Evolutionary conservation across 2,329 filamentous ascomycete species (phyloP).

Genomic region (Cercospora janseana): DNA sequence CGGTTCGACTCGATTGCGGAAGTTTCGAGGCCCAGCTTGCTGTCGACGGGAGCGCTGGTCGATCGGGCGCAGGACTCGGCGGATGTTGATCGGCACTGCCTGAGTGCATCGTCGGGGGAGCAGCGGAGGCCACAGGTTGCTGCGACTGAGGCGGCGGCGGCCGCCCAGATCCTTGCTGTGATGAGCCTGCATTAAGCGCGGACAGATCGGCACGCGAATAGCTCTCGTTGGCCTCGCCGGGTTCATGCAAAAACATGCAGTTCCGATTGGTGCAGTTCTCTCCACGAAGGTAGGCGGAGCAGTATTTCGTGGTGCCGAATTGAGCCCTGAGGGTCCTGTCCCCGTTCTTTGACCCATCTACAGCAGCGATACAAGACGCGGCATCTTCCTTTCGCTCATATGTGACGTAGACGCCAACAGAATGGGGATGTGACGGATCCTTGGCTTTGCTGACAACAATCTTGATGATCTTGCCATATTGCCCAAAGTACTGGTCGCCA

Average conservation of each 20-base stretch:
- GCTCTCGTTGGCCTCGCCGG: conserved; percentile 96
- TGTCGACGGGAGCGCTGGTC: conserved; percentile 85
- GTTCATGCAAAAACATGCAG: conserved; percentile 97
- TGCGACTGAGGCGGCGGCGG: conserved; percentile 50
- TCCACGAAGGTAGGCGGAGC: conserved; percentile 91
- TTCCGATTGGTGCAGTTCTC: conserved; percentile 93
- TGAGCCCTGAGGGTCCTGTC: conserved; percentile 75
- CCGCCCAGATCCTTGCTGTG: conserved; percentile 65
- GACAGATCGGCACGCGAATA: conserved; percentile 93
- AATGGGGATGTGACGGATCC: conserved; percentile 70
- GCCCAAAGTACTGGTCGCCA: conserved; percentile 90
- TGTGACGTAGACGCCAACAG: conserved; percentile 96
- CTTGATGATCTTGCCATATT: conserved; percentile 97
- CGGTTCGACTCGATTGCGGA: conserved; percentile 65
- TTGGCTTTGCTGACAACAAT: conserved; percentile 98
- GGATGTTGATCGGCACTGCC: conserved; percentile 32
- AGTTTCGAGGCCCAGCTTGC: conserved; percentile 84
- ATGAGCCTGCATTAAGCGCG: conserved; percentile 86
- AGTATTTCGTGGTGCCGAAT: conserved; percentile 95
- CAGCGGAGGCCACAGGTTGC: conserved; percentile 51
- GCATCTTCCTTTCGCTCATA: conserved; percentile 92
- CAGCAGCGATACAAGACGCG: conserved; percentile 81
- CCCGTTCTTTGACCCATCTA: conserved; percentile 88
- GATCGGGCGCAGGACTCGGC: conserved; percentile 54
- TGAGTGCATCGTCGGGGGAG: conserved; percentile 67